phyloP scores from a whole-genome alignment of 495 filamentous ascomycete genomes.

The Tuber microsphaerosporum region DNA sequence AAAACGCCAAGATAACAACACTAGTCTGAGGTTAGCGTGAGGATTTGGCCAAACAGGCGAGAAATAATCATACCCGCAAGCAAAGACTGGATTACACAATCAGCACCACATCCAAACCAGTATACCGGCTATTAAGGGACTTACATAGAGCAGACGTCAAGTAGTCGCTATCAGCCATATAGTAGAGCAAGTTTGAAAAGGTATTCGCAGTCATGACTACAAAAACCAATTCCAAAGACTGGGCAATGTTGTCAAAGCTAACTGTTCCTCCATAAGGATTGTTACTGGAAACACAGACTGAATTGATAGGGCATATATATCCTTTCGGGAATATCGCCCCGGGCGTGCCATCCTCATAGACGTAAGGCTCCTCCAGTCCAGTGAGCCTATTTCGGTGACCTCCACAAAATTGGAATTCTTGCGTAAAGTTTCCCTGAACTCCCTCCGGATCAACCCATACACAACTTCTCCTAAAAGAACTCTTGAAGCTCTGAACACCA shows the following conservation, averaged over 20 bases:
- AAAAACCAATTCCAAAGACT: constrained; percentile 92
- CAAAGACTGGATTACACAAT: constrained; percentile 36
- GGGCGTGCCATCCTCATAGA: constrained; percentile 47
- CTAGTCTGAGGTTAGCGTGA: constrained; percentile 37
- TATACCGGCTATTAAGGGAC: constrained; percentile 5
- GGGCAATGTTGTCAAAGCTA: constrained; percentile 88
- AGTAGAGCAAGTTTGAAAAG: constrained; percentile 88
- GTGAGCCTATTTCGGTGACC: constrained; percentile 62
- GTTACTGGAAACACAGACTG: constrained; percentile 66
- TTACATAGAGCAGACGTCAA: constrained; percentile 65
- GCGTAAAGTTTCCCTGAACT: constrained; percentile 46
- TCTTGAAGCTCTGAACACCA: constrained; percentile 95
- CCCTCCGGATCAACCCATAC: constrained; percentile 58
- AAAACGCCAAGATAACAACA: constrained; percentile 88
- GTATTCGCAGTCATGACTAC: constrained; percentile 98
- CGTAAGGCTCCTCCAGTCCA: constrained; percentile 58
- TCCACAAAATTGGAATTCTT: constrained; percentile 71
- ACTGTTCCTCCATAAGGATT: constrained; percentile 83
- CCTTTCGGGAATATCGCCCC: constrained; percentile 62
- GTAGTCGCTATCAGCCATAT: constrained; percentile 84
- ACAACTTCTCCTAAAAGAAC: constrained; percentile 78
- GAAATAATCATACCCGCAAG: constrained; percentile 29
- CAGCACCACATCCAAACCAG: neutral
- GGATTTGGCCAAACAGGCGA: neutral
- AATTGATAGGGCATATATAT: constrained; percentile 79